A percentile compares a stretch with the other conserved stretches of the same genome.
phyloP scores from a whole-genome alignment of 2,329 filamentous ascomycete genomes.

The Aspergillus quadricinctus region DNA sequence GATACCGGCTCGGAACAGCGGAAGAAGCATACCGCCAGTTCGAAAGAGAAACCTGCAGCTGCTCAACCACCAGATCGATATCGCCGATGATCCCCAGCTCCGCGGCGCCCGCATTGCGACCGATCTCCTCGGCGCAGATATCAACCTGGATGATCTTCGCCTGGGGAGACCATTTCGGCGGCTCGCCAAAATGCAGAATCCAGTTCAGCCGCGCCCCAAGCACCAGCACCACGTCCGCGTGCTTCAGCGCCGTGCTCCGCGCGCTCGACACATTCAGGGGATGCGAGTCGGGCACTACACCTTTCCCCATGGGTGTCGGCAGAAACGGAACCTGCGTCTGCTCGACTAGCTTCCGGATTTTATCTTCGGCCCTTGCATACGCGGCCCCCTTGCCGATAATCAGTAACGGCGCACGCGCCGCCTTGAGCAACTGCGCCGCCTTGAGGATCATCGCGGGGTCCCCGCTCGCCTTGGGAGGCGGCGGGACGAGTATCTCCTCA shows the following conservation, averaged over 20 bases:
- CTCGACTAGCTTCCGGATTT: slow-evolving; percentile 45
- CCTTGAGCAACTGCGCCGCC: slow-evolving; percentile 43
- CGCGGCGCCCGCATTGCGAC: slow-evolving; percentile 47
- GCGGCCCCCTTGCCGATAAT: slow-evolving; percentile 55
- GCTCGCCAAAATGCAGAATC: slow-evolving; percentile 55
- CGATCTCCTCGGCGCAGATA: slow-evolving; percentile 51
- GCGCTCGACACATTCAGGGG: slow-evolving; percentile 51
- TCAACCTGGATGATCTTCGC: slow-evolving; percentile 55
- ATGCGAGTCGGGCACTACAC: slow-evolving; percentile 52
- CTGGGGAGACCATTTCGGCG: slow-evolving; percentile 50
- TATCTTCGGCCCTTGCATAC: slow-evolving; percentile 48
- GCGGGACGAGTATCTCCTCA: slow-evolving; percentile 28
- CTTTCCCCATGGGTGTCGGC: slow-evolving; percentile 58
- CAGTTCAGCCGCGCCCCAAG: slow-evolving; percentile 55
- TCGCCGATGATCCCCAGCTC: slow-evolving; percentile 51
- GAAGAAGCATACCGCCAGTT: slow-evolving; percentile 43
- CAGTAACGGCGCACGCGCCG: slow-evolving; percentile 48
- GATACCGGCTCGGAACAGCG: slow-evolving; percentile 26
- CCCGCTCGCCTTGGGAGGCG: slow-evolving; percentile 42
- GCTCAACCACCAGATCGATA: slow-evolving; percentile 46
- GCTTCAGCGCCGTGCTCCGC: slow-evolving; percentile 49
- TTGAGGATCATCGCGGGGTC: slow-evolving; percentile 42
- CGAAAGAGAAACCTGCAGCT: slow-evolving; percentile 41
- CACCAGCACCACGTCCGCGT: slow-evolving; percentile 53
- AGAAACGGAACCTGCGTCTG: slow-evolving; percentile 51